Evolutionary conservation across 352 stramenopile genomes (phyloP), one percentile per base, ranked within the genome.

Genomic region (Phytophthora capsici): DNA sequence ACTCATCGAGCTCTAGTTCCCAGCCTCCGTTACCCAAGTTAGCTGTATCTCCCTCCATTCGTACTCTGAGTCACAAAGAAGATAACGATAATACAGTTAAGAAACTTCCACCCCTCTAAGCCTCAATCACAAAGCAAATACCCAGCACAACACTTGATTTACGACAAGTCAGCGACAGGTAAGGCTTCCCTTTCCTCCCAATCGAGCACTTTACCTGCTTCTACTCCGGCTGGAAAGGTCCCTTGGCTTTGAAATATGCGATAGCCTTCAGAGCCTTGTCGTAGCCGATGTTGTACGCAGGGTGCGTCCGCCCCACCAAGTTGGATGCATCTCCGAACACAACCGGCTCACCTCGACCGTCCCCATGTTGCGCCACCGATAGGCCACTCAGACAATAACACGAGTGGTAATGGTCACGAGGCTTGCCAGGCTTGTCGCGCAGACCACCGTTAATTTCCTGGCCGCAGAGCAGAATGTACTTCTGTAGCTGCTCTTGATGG

Each of bases 371-470:
- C 3, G 93, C 81, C 36, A 98, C 79, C 8, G 94, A 98, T 20
- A 99, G 73, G 2, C 97, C 97, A 62, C 90, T 98, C 14, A 99
- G 77, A 63, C 97, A 98, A 84, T 99, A 99, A 77, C 97, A 99
- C 20, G 93, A 98, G 82, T 99, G 98, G 77, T 99, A 99, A 71
- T 99, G 98, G 72, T 99, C 98, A 46, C 96, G 81, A 7, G 78
- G 69, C 74, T 99, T 99, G 48, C 90, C 95, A 0, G 96, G 95
- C 68, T 99, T 99, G 77, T 99, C 87, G 16, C 86, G 86, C 14
- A 99, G 75, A 17, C 96, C 96, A 36, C 96, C 96, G 58, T 97
- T 89, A 51, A 98, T 84, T 69, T 98, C 90, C 72, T 99, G 96
- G 1, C 92, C 90, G 69, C 96, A 99, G 6, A 98, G 78, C 19